Base-by-base conservation (phyloP, 1,284 basidiomycete species). In the Erythrobasidium hasegawianum region DNA sequence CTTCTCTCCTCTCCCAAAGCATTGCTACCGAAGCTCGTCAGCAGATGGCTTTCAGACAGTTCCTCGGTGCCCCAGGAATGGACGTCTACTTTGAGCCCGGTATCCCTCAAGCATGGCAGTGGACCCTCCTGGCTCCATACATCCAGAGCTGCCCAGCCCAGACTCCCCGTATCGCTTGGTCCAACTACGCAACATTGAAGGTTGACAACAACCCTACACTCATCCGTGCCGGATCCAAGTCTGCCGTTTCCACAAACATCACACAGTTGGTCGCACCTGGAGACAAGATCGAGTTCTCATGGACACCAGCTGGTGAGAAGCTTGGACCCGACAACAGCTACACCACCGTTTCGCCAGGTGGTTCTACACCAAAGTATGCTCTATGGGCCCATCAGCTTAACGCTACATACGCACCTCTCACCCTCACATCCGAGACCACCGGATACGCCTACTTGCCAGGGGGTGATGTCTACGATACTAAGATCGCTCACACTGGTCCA, bases 1-100 rank as follows among this genome's bases (percentile, higher is more conserved):
- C 85, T 0, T 78, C 81, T 57, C 76, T 87, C 10, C 76, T 87
- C 11, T 74, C 83, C 2, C 83, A 87, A 73, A 80, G 81, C 4
- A 69, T 87, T 70, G 81, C 84, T 0, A 85, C 83, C 18, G 85
- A 87, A 76, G 83, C 79, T 39, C 79, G 86, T 13, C 85, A 87
- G 76, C 84, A 87, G 77, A 83, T 86, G 82, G 79, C 82, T 52
- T 85, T 87, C 79, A 76, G 85, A 13, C 85, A 87, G 73, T 16
- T 18, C 22, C 52, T 41, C 45, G 68, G 67, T 40, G 61, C 57
- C 3, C 62, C 43, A 9, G 33, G 58, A 10, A 54, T 60, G 47
- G 27, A 57, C 39, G 45, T 58, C 29, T 65, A 56, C 53, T 65
- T 65, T 50, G 58, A 68, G 47, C 43, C 69, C 39, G 59, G 41